These are phyloP conservation scores for Orbilia brochopaga DNA, from an alignment of 2,329 filamentous ascomycete genomes.

Conservation along the genomic window DNA sequence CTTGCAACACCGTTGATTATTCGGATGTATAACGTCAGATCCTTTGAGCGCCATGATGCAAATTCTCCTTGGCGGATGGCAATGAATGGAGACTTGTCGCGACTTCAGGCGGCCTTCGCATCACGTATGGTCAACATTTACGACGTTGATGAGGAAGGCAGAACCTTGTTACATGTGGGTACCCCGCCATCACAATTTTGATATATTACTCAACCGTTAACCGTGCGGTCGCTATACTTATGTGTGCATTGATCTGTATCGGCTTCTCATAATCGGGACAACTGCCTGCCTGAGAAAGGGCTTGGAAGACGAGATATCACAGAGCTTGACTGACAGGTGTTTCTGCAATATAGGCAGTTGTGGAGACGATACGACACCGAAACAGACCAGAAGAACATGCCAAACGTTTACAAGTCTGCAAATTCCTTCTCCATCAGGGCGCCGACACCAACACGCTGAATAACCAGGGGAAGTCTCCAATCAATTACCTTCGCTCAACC, in stretches of 20 bases:
- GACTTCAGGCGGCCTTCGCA: constrained; percentile 13
- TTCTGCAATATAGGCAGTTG: not conserved
- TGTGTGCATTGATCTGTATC: no score
- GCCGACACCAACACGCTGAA: constrained; percentile 23
- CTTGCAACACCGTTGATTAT: constrained; percentile 27
- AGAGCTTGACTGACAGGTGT: no score
- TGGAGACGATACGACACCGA: not conserved
- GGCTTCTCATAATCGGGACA: no score
- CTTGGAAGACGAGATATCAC: no score
- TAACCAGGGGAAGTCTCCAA: constrained; percentile 13
- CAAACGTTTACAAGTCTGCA: constrained; percentile 14
- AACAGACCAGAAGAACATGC: not conserved
- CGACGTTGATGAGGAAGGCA: constrained; percentile 20
- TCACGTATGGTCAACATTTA: constrained; percentile 19
- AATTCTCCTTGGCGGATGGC: not conserved
- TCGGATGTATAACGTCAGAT: constrained; percentile 24
- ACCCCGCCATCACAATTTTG: not conserved
- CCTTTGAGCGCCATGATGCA: constrained; percentile 3
- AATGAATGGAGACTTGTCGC: constrained; percentile 4
- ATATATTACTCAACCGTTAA: not conserved
- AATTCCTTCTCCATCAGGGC: constrained; percentile 31
- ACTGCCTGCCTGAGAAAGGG: no score
- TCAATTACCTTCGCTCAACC: not conserved
- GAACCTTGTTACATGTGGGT: constrained; percentile 40
- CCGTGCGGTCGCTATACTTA: no score